Evolutionary conservation across 192 early-diverging fungal species (phyloP).

Genomic region (Backusella tarrabulga): DNA sequence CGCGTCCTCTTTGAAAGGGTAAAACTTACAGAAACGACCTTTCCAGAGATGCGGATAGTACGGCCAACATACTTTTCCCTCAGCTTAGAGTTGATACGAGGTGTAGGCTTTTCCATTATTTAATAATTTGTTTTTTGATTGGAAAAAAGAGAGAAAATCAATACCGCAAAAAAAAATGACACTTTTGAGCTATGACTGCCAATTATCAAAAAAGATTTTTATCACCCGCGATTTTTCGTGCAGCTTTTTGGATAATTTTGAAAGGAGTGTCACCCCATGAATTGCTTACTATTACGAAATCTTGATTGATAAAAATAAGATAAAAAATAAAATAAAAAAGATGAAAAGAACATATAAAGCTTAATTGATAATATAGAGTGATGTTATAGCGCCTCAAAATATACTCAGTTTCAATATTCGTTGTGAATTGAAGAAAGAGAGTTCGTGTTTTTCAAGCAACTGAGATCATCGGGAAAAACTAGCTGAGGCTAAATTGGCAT

Average conservation of each 20-base stretch:
- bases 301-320: too few species aligned
- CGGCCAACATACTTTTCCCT: constrained; percentile 30
- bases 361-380: too few species aligned
- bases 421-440: too few species aligned
- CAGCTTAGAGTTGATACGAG: constrained; percentile 29
- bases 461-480: too few species aligned
- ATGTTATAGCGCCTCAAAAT: too few species aligned
- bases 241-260: background rate
- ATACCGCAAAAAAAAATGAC: background rate
- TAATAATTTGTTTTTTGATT: background rate
- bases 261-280: too few species aligned
- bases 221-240: background rate
- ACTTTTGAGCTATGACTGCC: background rate
- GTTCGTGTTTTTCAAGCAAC: too few species aligned
- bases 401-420: too few species aligned
- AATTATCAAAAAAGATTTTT: background rate
- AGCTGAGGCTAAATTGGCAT: too few species aligned
- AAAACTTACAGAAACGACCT: constrained; percentile 29
- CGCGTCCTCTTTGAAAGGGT: background rate
- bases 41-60: constrained; percentile 27
- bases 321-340: too few species aligned
- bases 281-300: too few species aligned
- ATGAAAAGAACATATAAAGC: too few species aligned
- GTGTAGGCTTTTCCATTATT: constrained; percentile 35
- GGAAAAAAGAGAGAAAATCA: background rate